phyloP scores from a whole-genome alignment of 805 yeast species.

The Candida tammaniensis region DNA sequence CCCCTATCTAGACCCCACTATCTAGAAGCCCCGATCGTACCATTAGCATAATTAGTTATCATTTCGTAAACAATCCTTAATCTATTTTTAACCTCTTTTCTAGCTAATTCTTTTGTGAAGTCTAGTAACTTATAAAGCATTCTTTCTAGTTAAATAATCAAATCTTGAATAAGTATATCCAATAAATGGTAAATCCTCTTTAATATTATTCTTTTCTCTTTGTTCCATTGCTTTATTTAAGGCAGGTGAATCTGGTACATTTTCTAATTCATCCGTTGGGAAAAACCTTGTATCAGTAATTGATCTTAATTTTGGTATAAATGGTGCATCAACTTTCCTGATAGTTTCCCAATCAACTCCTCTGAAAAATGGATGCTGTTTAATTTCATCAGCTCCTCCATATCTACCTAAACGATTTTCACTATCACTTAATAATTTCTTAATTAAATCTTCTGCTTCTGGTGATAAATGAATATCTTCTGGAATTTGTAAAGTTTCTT shows the following conservation, averaged over 20 bases:
- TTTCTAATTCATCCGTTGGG: conserved; percentile 94
- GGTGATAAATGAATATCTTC: conserved; percentile 88
- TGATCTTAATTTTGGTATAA: conserved; percentile 85
- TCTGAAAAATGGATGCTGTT: conserved; percentile 85
- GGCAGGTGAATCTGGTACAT: conserved; percentile 81
- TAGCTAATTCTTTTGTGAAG: too few species aligned
- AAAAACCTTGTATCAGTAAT: conserved; percentile 96
- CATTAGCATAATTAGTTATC: too few species aligned
- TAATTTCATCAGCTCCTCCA: conserved; percentile 91
- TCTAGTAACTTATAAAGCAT: conserved; percentile 48
- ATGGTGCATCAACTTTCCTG: conserved; percentile 86
- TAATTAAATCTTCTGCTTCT: conserved; percentile 83
- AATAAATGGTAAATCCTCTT: conserved; percentile 93
- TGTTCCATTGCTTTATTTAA: conserved; percentile 57
- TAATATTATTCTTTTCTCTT: conserved; percentile 55
- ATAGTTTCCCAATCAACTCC: conserved; percentile 96
- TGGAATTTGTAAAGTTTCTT: conserved; percentile 82
- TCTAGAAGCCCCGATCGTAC: too few species aligned
- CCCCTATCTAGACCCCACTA: too few species aligned
- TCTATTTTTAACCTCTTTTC: too few species aligned
- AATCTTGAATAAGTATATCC: conserved; percentile 96
- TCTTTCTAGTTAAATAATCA: conserved; percentile 82
- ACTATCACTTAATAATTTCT: conserved; percentile 70
- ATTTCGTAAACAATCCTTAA: too few species aligned
- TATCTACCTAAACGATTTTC: conserved; percentile 81